phyloP scores from a whole-genome alignment of 495 filamentous ascomycete genomes.

The Penicillium daleae region DNA sequence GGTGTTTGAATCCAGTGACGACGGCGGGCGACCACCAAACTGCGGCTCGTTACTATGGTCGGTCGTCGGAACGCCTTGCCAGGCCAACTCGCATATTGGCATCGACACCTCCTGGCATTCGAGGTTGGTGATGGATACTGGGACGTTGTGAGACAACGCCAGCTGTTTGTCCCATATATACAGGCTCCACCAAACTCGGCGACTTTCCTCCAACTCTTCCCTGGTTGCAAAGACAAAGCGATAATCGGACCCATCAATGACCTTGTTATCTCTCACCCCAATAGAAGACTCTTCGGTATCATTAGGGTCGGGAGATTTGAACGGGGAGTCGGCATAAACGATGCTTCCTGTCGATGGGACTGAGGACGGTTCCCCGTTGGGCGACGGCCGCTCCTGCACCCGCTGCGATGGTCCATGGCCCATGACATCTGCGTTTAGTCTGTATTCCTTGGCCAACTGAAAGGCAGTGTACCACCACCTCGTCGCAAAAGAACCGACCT shows the following conservation, averaged over 20 bases:
- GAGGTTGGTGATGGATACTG: neutral
- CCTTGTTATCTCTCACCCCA: neutral
- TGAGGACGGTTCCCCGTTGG: neutral
- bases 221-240: neutral
- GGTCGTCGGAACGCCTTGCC: neutral
- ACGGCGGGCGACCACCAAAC: neutral
- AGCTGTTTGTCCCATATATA: neutral
- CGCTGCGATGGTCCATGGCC: neutral
- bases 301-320: neutral
- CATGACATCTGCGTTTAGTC: neutral
- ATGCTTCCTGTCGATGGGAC: neutral
- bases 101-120: neutral
- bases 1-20: neutral
- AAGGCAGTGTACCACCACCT: neutral
- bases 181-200: neutral
- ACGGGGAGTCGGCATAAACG: neutral
- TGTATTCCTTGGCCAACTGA: neutral
- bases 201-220: neutral
- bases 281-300: neutral
- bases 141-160: neutral
- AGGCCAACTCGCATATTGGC: neutral
- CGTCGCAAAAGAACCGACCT: neutral
- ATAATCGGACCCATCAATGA: neutral
- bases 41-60: neutral
- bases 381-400: neutral